Base-by-base conservation (phyloP, 108 stramenopile genomes). In the Licmophora abbreviata region DNA sequence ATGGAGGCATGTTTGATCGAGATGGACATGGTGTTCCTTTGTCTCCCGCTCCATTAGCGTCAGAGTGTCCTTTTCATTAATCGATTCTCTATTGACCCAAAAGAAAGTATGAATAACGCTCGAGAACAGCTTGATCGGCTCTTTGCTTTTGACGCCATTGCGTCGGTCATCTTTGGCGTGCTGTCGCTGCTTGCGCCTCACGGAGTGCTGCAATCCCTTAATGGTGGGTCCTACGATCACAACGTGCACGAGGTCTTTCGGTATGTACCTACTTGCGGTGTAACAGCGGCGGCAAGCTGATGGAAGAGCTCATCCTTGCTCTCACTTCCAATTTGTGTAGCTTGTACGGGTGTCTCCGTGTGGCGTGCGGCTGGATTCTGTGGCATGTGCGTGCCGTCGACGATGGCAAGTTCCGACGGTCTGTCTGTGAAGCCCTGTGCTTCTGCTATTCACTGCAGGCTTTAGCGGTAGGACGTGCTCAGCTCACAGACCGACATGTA, bases 321-420 rank as follows among this genome's bases (percentile, higher is more conserved):
- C 17, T 3, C 47, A 31, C 46, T 2, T 38, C 29, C 42, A 0
- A 46, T 56, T 28, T 21, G 1, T 34, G 11, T 21, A 83, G 81
- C 30, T 58, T 91, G 32, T 91, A 91, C 51, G 88, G 80, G 0
- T 91, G 88, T 51, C 46, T 91, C 23, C 77, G 84, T 11, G 50
- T 91, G 18, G 84, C 88, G 29, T 66, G 80, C 36, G 88, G 88
- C 2, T 85, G 83, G 82, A 91, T 91, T 38, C 57, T 83, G 8
- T 86, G 80, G 66, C 64, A 86, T 57, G 63, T 78, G 8, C 51
- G 88, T 24, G 37, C 54, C 18, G 84, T 91, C 23, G 88, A 91
- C 54, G 88, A 91, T 64, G 88, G 88, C 5, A 59, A 64, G 43
- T 86, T 91, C 56, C 82, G 88, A 43, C 63, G 77, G 29, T 71